Evolutionary conservation across 768 basidiomycete species (phyloP).

Genomic region (Phanerodontia chrysosporium): DNA sequence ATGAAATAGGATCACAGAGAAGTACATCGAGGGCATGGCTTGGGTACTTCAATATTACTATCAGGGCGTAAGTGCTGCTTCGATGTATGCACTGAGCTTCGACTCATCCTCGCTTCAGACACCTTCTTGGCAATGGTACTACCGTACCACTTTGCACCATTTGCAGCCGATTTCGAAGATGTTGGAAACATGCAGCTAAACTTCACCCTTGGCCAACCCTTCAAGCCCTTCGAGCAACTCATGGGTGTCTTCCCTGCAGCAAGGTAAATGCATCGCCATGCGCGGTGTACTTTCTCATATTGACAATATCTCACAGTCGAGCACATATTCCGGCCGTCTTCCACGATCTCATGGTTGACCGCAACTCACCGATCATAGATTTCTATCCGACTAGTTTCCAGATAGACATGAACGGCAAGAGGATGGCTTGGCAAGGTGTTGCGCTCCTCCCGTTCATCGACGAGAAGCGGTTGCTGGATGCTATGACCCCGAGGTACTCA

Average conservation of each 20-base stretch:
- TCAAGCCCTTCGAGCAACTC: constrained; percentile 95
- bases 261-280: no score
- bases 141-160: constrained; percentile 97
- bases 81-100: background rate
- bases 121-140: constrained; percentile 98
- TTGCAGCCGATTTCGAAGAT: constrained; percentile 89
- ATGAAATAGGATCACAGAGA: constrained; percentile 58
- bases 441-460: constrained; percentile 96
- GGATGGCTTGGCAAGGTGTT: constrained; percentile 99
- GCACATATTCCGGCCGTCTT: constrained; percentile 84
- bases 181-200: constrained; percentile 73
- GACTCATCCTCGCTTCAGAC: constrained; percentile 40
- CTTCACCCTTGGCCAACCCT: constrained; percentile 81
- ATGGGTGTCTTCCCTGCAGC: constrained; percentile 98
- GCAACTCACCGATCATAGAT: constrained; percentile 89
- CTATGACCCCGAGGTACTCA: constrained; percentile 67
- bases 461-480: constrained; percentile 71
- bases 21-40: constrained; percentile 90
- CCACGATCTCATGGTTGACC: constrained; percentile 82
- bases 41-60: constrained; percentile 99
- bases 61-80: constrained; percentile 73
- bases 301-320: constrained; percentile 53
- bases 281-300: no score
- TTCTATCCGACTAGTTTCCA: constrained; percentile 92
- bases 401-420: constrained; percentile 99